Evolutionary conservation across 805 yeast genomes (phyloP), one percentile per base, ranked within the genome.

Genomic region (Monosporozyma servazzii): DNA sequence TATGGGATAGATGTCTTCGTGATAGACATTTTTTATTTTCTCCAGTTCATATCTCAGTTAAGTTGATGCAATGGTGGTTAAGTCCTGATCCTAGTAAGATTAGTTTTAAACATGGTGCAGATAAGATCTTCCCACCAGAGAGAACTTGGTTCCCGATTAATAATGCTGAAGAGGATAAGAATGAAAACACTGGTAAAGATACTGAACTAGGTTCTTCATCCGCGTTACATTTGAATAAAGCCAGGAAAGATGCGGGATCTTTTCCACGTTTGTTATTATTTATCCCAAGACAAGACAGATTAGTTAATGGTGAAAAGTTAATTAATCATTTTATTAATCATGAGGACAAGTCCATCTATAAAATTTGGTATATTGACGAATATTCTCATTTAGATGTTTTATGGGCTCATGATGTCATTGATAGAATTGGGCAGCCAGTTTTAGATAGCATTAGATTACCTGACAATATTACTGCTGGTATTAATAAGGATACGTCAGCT

Each of bases 51-150:
- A 84, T 90, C 15, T 83, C 95, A 25, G 75, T 88, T 1, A 80
- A 81, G 56, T 72, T 87, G 52, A 89, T 91, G 96, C 75, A 80
- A 45, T 93, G 98, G 97, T 91, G 98, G 98, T 71, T 89, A 20
- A 80, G 81, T 43, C 63, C 66, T 6, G 56, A 58, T 44, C 57
- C 58, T n/a, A 60, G 59, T 23, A 66, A 62, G 69, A 66, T 51
- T 73, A 84, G 56, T 68, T 79, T 67, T 56, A 70, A 62, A 50
- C 57, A 64, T 46, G 67, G 64, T 23, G 61, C 71, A 2, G 65
- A 66, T n/a, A 56, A 63, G 9, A 73, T 81, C 56, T 75, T 85
- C 58, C 76, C 82, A 11, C 75, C 72, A 56, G 68, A 76, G 27
- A 61, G 71, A 50, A 61, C 72, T 25, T 83, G 90, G 93, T 82